Percentiles rank a stretch among this genome's conserved stretches.
Evolutionary conservation across 208 protist genomes (phyloP).

Genomic region (Leishmania arabica): DNA sequence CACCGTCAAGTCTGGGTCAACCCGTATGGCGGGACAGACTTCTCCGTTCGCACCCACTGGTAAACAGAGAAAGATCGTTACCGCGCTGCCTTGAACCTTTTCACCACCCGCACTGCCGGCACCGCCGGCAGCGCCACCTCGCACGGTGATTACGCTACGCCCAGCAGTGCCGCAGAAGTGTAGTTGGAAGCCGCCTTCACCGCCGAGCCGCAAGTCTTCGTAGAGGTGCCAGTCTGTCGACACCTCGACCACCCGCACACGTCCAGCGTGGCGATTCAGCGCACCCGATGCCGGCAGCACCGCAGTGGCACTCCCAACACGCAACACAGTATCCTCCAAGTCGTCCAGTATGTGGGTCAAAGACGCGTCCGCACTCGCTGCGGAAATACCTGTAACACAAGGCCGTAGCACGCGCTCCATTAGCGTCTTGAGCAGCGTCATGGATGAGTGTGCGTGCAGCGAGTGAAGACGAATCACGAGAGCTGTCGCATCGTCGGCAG

Average conservation of each 20-base stretch:
- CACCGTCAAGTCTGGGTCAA: constrained; percentile 29
- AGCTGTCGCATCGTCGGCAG: constrained; percentile 2
- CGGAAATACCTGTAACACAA: not conserved
- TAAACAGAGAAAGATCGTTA: constrained; percentile 11
- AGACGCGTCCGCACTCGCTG: not conserved
- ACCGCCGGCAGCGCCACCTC: constrained; percentile 12
- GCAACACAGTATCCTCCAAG: constrained; percentile 6
- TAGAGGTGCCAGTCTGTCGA: constrained; percentile 19
- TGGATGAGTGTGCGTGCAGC: constrained; percentile 11
- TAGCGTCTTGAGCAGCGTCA: constrained; percentile 6
- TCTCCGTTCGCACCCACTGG: constrained; percentile 24
- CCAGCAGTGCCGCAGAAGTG: constrained; percentile 19
- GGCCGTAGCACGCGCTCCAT: constrained; percentile 5
- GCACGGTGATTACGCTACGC: constrained; percentile 32
- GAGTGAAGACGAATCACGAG: constrained; percentile 15
- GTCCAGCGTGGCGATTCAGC: constrained; percentile 13
- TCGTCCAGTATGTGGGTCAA: not conserved
- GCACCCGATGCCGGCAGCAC: not conserved
- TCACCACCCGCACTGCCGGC: not conserved
- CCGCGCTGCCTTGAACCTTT: not conserved
- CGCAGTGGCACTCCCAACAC: not conserved
- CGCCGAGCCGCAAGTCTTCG: constrained; percentile 26
- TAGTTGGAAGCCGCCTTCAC: constrained; percentile 18
- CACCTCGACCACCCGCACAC: constrained; percentile 23
- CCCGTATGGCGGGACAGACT: constrained; percentile 18